Base-by-base conservation (phyloP, 2,329 filamentous ascomycete species). In the Fusarium denticulatum region DNA sequence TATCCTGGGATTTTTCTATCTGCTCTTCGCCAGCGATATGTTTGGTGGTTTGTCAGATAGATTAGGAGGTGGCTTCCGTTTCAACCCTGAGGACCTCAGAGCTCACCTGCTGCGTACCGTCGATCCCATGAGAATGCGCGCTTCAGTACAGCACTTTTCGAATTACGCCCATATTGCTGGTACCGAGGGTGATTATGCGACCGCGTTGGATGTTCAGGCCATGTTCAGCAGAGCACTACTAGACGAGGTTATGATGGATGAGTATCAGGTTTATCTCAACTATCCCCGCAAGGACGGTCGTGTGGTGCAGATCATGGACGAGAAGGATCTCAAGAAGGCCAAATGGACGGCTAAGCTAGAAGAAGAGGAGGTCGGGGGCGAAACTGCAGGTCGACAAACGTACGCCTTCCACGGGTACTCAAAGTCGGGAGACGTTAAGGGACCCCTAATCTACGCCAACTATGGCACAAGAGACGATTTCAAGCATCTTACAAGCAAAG, bases 251-350 rank as follows among this genome's bases (percentile, higher is more conserved):
- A 84, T 86, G 56, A 87, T 94, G 78, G 93, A 97, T 77, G 90
- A 94, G 79, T 97, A 94, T 81, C 88, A 92, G 77, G 95, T 97
- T 22, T 98, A 98, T 80, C 85, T 98, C 78, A 98, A 98, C 82
- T 99, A 97, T 80, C 95, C 96, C 1, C 92, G 87, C 72, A 84
- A 88, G 34, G 92, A 90, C 68, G 96, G 96, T 18, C 88, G 96
- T 56, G 89, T 91, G 65, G 92, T 99, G 43, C 91, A 95, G 70
- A 93, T 99, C 57, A 85, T 97, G 70, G 91, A 92, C 40, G 88
- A 88, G 1, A 89, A 91, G 59, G 91, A 87, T 5, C 26, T 36
- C 20, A 81, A 85, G 37, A 83, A 90, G 69, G 85, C 91, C 40
- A 84, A 83, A 22, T 98, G 95, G 95, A 89, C 91, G 64, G 96